Evolutionary conservation across 2,329 filamentous ascomycete species (phyloP), one percentile per base, ranked within the genome.

Genomic region (Akanthomyces uredinophilus): DNA sequence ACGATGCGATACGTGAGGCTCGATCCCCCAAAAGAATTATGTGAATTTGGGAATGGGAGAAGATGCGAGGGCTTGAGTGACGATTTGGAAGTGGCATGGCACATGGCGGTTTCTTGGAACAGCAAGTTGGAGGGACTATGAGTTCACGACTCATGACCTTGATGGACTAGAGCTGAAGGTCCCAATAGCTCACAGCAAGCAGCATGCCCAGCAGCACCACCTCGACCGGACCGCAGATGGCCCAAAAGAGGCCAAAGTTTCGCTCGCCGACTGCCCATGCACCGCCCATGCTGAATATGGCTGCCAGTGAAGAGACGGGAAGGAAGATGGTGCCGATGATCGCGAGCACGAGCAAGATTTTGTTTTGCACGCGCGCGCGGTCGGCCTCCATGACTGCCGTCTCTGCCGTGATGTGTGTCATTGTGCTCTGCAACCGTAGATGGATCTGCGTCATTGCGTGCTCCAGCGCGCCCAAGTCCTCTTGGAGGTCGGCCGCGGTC

Each of bases 271-370:
- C 60, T 4, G 60, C 63, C 61, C 60, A 64, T 14, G 49, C 32
- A 16, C 63, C 63, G 20, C 51, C 52, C 63, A 64, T 64, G 51
- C 63, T 64, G 24, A 64, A 65, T 29, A 65, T 47, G 22, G 61
- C 58, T 11, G 63, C 61, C 13, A 63, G 53, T 35, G 61, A 60
- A 16, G 53, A 60, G 53, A 65, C 52, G 22, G 61, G 60, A 8
- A 64, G 37, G 32, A 63, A 63, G 20, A 65, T 22, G 52, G 61
- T 61, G 52, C 63, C 57, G 32, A 63, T 55, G 5, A 65, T 53
- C 2, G 57, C 63, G 14, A 65, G 52, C 5, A 60, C 57, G 27
- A 63, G 61, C 56, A 63, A 41, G 5, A 61, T 63, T 44, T 63
- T 65, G 53, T 63, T 63, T 43, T 65, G 61, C 13, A 55, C 49